Conservation (phyloP, 345 rosid genomes). For the Combretum micranthum region DNA sequence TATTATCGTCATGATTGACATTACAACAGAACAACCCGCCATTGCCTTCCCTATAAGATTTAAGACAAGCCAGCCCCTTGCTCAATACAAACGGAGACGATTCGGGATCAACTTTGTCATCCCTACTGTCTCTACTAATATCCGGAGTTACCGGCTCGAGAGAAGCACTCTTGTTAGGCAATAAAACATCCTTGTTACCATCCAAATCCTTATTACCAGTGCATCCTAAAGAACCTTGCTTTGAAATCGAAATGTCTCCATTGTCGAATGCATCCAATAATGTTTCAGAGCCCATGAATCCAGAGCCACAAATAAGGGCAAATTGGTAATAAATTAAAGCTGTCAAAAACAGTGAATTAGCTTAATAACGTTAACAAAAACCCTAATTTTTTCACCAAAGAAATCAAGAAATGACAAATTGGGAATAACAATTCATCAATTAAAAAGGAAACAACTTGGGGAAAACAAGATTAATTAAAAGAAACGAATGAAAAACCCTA, state of each 20-base stretch:
- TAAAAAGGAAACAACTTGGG: too few relatives aligned
- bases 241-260: background rate
- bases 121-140: constrained; percentile 30
- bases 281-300: constrained; percentile 2
- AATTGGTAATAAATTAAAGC: background rate
- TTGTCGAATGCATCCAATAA: background rate
- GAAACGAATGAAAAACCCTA: too few relatives aligned
- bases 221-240: background rate
- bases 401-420: too few relatives aligned
- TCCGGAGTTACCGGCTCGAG: constrained; percentile 36
- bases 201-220: background rate
- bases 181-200: background rate
- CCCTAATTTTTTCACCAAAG: background rate
- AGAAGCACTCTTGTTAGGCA: constrained; percentile 1
- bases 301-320: background rate
- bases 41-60: constrained; percentile 5
- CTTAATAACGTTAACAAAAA: background rate
- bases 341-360: background rate
- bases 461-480: too few relatives aligned
- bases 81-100: constrained; percentile 24
- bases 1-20: background rate
- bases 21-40: constrained; percentile 3
- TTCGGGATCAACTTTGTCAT: constrained; percentile 17
- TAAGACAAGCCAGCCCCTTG: constrained; percentile 14
- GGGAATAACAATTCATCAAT: too few relatives aligned